Base-by-base conservation (phyloP, 495 filamentous ascomycete species). In the Aspergillus egyptiacus region DNA sequence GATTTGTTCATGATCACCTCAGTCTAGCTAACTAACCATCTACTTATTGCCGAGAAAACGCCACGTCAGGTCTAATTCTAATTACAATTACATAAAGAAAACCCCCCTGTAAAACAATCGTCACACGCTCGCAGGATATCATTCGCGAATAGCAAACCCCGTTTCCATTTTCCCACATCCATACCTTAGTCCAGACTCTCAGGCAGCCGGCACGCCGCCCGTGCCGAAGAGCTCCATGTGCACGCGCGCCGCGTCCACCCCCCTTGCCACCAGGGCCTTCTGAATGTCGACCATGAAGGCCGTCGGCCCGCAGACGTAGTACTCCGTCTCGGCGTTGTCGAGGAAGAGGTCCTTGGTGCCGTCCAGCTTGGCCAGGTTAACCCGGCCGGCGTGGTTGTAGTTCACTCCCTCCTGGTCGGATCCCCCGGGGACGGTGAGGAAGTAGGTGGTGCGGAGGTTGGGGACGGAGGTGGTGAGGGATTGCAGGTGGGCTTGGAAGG, bases 221-320 rank as follows among this genome's bases (percentile, higher is more conserved):
- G 82, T 85, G 0, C 80, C 80, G 52, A 86, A 89, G 11, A 83
- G 59, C 63, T 89, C 85, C 57, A 86, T 71, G 57, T 80, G 73
- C 18, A 86, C 72, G 50, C 77, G 74, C 8, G 73, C 75, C 33
- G 59, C 61, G 3, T 53, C 55, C 0, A 87, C 82, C 0, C 83
- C 83, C 36, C 58, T 56, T 0, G 49, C 65, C 35, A 70, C 56
- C 49, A 89, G 67, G 32, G 61, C 63, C 8, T 59, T 50, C 49
- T 77, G 57, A 22, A 75, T 68, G 17, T 77, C 76, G 3, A 67
- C 60, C 85, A 87, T 90, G 69, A 88, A 89, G 5, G 53, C 43
- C 31, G 70, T 71, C 0, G 85, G 84, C 1, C 84, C 86, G 47
- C 86, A 90, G 50, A 85, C 64, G 60, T 77, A 88, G 61, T 87